Percentiles rank a stretch among this genome's conserved stretches.
Evolutionary conservation across 1,139 yeast genomes (phyloP).

Genomic region (Yamadazyma atmosphaerica): DNA sequence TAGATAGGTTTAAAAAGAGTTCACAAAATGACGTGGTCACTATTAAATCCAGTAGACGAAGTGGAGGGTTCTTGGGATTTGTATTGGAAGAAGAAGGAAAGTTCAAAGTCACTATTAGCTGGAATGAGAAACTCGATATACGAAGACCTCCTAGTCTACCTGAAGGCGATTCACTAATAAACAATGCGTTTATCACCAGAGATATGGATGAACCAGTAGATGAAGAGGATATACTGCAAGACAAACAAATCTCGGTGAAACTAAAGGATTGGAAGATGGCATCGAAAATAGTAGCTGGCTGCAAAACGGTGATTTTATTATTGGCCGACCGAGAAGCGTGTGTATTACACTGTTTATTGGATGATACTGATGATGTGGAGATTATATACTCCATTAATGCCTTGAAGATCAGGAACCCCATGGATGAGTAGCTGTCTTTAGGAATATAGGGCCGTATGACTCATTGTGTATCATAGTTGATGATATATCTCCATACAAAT

Average conservation of each 20-base stretch:
- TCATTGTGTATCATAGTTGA: not conserved
- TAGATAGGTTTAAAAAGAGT: constrained; percentile 55
- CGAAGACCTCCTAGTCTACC: constrained; percentile 23
- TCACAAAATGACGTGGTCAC: constrained; percentile 31
- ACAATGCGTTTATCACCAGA: constrained; percentile 6
- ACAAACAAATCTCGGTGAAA: constrained; percentile 42
- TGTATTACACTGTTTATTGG: constrained; percentile 57
- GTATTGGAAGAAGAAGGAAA: constrained; percentile 55
- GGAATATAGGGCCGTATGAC: too few relatives aligned
- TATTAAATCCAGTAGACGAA: constrained; percentile 32
- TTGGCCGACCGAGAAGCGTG: constrained; percentile 52
- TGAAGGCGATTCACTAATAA: constrained; percentile 2
- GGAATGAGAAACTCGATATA: constrained; percentile 52
- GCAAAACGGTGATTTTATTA: constrained; percentile 53
- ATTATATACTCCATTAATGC: constrained; percentile 54
- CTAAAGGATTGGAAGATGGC: constrained; percentile 61
- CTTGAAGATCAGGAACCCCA: constrained; percentile 17
- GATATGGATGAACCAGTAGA: constrained; percentile 14
- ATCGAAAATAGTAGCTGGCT: constrained; percentile 51
- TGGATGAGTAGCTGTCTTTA: constrained; percentile 4
- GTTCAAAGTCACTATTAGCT: constrained; percentile 52
- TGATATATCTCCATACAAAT: not conserved
- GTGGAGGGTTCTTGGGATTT: constrained; percentile 46
- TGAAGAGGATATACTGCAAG: constrained; percentile 25
- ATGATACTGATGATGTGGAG: constrained; percentile 56